Percentiles rank a stretch among this genome's conserved stretches.
phyloP scores from a whole-genome alignment of 2,329 filamentous ascomycete species.

The Pleurostoma richardsiae region DNA sequence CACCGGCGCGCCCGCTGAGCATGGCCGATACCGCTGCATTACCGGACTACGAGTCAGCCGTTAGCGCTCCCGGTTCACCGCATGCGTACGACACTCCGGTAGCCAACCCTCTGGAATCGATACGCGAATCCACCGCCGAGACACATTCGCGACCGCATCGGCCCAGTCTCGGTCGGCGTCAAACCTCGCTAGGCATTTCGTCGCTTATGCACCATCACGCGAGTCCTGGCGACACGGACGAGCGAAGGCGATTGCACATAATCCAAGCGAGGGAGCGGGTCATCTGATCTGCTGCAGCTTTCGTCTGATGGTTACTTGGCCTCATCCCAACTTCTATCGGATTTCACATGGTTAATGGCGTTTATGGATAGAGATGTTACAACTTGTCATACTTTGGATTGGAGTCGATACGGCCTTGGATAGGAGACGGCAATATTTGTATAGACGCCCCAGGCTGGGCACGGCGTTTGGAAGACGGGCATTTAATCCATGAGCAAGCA shows the following conservation, averaged over 20 bases:
- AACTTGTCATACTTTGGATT: too few relatives aligned
- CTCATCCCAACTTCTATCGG: too few relatives aligned
- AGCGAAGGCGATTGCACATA: slow-evolving; percentile 26
- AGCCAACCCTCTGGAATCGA: slow-evolving; percentile 18
- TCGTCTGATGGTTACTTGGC: too few relatives aligned
- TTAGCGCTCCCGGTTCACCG: slow-evolving; percentile 46
- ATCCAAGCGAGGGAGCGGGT: slow-evolving; percentile 29
- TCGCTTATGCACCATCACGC: slow-evolving; percentile 13
- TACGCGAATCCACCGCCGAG: slow-evolving; percentile 16
- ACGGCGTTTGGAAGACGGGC: too few relatives aligned
- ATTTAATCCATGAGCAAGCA: too few relatives aligned
- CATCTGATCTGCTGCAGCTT: slow-evolving; percentile 7
- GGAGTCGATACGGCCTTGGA: too few relatives aligned
- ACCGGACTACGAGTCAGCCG: slow-evolving; percentile 63
- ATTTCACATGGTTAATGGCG: too few relatives aligned
- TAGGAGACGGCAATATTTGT: too few relatives aligned
- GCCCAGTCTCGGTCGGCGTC: slow-evolving; percentile 12
- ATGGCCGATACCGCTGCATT: slow-evolving; percentile 44
- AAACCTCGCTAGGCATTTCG: slow-evolving; percentile 15
- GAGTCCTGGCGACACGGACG: slow-evolving; percentile 20
- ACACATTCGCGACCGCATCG: slow-evolving; percentile 7
- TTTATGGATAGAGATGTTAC: too few relatives aligned
- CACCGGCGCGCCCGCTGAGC: slow-evolving; percentile 50
- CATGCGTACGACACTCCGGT: slow-evolving; percentile 30
- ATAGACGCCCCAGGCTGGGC: too few relatives aligned